These are phyloP conservation scores for Zizania palustris DNA, from an alignment of 202 grass and related monocot genomes.

Conservation along the genomic window DNA sequence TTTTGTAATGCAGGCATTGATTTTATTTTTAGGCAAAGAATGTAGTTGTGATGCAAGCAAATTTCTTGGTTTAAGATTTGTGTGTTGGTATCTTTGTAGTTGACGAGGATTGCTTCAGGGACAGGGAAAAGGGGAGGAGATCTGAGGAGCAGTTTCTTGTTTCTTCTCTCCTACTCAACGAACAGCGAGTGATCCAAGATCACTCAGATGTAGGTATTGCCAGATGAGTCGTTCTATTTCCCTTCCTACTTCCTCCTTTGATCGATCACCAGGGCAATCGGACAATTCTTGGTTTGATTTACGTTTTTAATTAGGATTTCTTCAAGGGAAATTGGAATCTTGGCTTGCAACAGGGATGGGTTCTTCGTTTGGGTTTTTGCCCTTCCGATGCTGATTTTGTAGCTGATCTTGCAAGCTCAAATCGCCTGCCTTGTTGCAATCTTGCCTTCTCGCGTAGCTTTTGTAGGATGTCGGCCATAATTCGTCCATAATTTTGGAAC, in stretches of 20 bases:
- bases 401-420: conserved; percentile 18
- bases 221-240: neutral
- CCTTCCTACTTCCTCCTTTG: too few relatives aligned
- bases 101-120: conserved; percentile 46
- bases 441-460: neutral
- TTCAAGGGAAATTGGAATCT: neutral
- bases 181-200: neutral
- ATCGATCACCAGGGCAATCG: neutral
- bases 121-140: conserved; percentile 4
- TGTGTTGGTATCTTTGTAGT: conserved; percentile 47
- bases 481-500: neutral
- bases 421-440: neutral
- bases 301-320: conserved; percentile 4
- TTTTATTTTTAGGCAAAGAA: conserved; percentile 2
- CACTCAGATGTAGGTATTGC: conserved; percentile 36
- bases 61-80: conserved; percentile 25
- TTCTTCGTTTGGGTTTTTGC: conserved; percentile 18
- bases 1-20: neutral
- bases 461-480: neutral
- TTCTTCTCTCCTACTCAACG: conserved; percentile 9
- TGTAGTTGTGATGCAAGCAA: conserved; percentile 26
- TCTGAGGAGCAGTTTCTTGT: conserved; percentile 40
- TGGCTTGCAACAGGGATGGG: neutral
- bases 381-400: neutral
- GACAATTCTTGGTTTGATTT: neutral